These are phyloP conservation scores for Tylopilus sp. DNA, from an alignment of 768 basidiomycete species.

Conservation along the genomic window DNA sequence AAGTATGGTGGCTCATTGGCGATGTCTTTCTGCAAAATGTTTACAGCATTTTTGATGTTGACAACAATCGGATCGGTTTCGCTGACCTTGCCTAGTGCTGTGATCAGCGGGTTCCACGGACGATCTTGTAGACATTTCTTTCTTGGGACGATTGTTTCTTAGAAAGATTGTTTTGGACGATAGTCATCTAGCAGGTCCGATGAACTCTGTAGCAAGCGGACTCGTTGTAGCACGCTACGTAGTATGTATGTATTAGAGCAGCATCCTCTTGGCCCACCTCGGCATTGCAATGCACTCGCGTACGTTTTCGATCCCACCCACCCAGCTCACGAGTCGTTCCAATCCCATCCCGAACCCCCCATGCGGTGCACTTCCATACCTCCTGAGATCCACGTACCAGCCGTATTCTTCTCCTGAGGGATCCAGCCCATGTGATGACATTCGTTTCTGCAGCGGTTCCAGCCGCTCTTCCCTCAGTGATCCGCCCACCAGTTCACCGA, in stretches of 20 bases:
- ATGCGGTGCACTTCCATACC: slow-evolving; percentile 85
- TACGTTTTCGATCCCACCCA: slow-evolving; percentile 87
- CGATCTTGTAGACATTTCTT: too few species aligned
- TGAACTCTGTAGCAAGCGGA: neutral
- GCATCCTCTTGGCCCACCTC: slow-evolving; percentile 79
- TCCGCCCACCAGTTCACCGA: slow-evolving; percentile 92
- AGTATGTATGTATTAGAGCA: slow-evolving; percentile 39
- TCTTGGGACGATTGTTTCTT: slow-evolving; percentile 2
- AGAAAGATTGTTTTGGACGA: too few species aligned
- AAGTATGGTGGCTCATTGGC: slow-evolving; percentile 33
- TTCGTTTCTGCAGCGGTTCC: slow-evolving; percentile 46
- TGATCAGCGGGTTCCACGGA: neutral
- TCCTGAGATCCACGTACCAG: slow-evolving; percentile 84
- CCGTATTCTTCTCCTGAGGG: slow-evolving; percentile 38
- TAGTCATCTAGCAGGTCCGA: neutral
- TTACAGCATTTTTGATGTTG: slow-evolving; percentile 31
- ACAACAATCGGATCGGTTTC: slow-evolving; percentile 38
- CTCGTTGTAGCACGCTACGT: neutral
- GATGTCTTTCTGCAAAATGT: slow-evolving; percentile 35
- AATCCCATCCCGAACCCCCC: slow-evolving; percentile 97
- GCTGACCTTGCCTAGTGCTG: slow-evolving; percentile 30
- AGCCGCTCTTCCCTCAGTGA: slow-evolving; percentile 81
- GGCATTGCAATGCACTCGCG: slow-evolving; percentile 92
- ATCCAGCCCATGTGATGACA: slow-evolving; percentile 47
- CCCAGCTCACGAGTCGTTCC: slow-evolving; percentile 84